Evolutionary conservation across 352 stramenopile genomes (phyloP).

Genomic region (Pythium sp.): DNA sequence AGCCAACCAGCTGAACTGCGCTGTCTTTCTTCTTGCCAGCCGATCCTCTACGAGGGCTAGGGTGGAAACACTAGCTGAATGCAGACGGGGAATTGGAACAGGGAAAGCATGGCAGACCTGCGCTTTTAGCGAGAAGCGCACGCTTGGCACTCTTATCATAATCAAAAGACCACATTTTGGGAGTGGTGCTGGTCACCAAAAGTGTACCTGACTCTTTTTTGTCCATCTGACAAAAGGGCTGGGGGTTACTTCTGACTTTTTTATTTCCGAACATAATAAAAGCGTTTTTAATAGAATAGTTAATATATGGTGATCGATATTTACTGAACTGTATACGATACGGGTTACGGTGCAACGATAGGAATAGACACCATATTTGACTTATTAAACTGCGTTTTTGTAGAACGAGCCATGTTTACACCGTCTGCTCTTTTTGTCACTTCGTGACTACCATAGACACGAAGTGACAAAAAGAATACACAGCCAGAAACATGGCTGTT

Average conservation of each 20-base stretch:
- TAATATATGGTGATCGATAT: too few relatives aligned
- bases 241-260: background rate
- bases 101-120: background rate
- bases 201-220: slow-evolving; percentile 1
- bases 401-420: too few relatives aligned
- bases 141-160: background rate
- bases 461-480: too few relatives aligned
- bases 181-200: background rate
- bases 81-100: background rate
- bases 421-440: too few relatives aligned
- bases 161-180: background rate
- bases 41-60: slow-evolving; percentile 2
- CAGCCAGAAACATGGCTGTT: too few relatives aligned
- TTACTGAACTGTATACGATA: too few relatives aligned
- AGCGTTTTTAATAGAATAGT: too few relatives aligned
- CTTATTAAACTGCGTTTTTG: too few relatives aligned
- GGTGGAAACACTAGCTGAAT: background rate
- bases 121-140: background rate
- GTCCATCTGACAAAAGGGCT: background rate
- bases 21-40: background rate
- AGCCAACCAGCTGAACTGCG: background rate
- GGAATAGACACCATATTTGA: too few relatives aligned
- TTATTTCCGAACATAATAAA: background rate
- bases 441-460: too few relatives aligned
- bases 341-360: too few relatives aligned